phyloP scores from a whole-genome alignment of 176 grass and related monocot genomes.

The Oryza meyeriana region DNA sequence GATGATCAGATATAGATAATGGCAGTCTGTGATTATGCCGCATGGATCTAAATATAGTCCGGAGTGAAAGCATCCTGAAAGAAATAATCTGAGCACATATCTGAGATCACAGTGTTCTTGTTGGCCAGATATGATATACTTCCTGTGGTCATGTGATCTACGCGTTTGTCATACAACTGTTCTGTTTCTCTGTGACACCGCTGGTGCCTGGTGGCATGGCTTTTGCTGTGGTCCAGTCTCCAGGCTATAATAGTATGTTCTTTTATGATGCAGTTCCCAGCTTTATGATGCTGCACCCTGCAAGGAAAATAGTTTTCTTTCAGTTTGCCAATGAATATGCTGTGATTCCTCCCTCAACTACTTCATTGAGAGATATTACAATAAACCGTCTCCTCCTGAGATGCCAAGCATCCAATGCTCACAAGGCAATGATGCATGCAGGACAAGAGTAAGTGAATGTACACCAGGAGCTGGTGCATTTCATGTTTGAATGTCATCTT shows the following conservation, averaged over 20 bases:
- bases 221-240: slow-evolving; percentile 27
- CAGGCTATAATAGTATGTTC: slow-evolving; percentile 18
- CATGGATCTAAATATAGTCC: neutral
- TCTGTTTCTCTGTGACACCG: slow-evolving; percentile 20
- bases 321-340: neutral
- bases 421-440: neutral
- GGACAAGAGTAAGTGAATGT: neutral
- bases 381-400: neutral
- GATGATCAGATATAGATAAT: neutral
- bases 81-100: neutral
- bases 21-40: neutral
- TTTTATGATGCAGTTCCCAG: slow-evolving; percentile 6
- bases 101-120: slow-evolving; percentile 5
- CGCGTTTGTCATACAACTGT: neutral
- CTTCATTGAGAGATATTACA: neutral
- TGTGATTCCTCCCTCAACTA: neutral
- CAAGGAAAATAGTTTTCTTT: neutral
- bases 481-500: neutral
- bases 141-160: slow-evolving; percentile 25
- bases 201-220: neutral
- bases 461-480: neutral
- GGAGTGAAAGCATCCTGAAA: neutral
- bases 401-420: neutral
- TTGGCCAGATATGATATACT: slow-evolving; percentile 30
- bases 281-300: slow-evolving; percentile 2